These are phyloP conservation scores for Scenedesmus sp. DNA, from an alignment of 163 green algal species.

Conservation along the genomic window DNA sequence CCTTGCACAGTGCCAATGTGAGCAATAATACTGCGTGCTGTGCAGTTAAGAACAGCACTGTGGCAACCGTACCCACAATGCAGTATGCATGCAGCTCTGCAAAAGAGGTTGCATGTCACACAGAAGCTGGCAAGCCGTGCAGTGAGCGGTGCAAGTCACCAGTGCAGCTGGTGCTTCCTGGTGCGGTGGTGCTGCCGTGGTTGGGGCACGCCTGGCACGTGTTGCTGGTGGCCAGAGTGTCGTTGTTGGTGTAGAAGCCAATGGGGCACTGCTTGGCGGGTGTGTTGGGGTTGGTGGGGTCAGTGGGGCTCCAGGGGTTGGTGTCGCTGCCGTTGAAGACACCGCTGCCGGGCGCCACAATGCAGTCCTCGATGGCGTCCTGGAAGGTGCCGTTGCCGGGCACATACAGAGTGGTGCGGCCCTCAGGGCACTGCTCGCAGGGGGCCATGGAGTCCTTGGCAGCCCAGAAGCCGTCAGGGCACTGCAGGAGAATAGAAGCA, in stretches of 20 bases:
- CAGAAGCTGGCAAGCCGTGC: neutral
- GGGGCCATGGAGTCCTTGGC: neutral
- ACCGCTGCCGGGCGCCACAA: neutral
- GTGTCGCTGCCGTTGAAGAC: neutral
- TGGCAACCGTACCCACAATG: no score
- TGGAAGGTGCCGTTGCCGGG: no score
- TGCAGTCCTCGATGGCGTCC: no score
- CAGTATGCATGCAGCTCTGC: no score
- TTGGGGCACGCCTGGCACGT: neutral
- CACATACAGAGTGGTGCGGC: no score
- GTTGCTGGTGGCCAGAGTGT: neutral
- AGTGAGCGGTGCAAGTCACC: neutral
- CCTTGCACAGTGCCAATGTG: no score
- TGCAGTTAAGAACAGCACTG: no score
- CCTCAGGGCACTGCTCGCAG: no score
- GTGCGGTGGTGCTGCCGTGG: neutral
- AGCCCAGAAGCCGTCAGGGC: slow-evolving; percentile 6
- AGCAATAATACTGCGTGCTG: no score
- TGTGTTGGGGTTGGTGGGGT: neutral
- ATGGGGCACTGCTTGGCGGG: neutral
- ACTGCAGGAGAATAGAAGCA: neutral
- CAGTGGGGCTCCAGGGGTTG: neutral
- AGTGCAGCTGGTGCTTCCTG: neutral
- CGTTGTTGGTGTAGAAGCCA: neutral
- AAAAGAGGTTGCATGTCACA: neutral